phyloP scores from a whole-genome alignment of 1,284 basidiomycete genomes.

The Ustilago shanxiensis region DNA sequence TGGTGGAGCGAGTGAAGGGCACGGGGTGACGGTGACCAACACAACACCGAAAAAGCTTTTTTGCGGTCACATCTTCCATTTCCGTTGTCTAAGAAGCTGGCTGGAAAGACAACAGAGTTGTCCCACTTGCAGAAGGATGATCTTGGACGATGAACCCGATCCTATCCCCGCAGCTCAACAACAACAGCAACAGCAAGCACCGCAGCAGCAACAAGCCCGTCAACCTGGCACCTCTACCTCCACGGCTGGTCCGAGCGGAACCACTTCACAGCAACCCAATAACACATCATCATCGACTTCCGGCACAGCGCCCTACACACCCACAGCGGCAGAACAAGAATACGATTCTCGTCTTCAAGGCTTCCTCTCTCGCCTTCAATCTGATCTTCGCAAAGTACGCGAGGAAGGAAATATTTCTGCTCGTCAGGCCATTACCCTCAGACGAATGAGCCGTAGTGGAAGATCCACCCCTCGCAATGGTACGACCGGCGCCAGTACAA shows the following conservation, averaged over 20 bases:
- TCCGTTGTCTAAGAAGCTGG: slow-evolving; percentile 96
- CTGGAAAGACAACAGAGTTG: slow-evolving; percentile 91
- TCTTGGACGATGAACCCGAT: slow-evolving; percentile 75
- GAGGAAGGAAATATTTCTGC: slow-evolving; percentile 46
- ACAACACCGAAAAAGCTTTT: slow-evolving; percentile 95
- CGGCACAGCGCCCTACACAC: background rate
- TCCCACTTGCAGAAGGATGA: slow-evolving; percentile 94
- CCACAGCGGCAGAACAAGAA: slow-evolving; percentile 23
- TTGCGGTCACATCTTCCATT: slow-evolving; percentile 98
- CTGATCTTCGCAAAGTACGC: slow-evolving; percentile 51
- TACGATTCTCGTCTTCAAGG: slow-evolving; percentile 39
- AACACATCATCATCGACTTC: background rate
- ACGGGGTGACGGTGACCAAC: slow-evolving; percentile 72
- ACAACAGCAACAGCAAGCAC: slow-evolving; percentile 7
- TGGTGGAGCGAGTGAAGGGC: slow-evolving; percentile 2
- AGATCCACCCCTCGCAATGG: slow-evolving; percentile 21
- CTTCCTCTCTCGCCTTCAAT: slow-evolving; percentile 44
- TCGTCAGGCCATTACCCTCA: slow-evolving; percentile 12
- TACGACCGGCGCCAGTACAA: background rate
- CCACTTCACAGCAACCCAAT: background rate
- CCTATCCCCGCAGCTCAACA: slow-evolving; percentile 1
- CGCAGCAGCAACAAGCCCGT: background rate
- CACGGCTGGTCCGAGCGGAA: background rate
- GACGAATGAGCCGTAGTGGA: slow-evolving; percentile 20
- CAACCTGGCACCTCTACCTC: background rate